Percentiles rank a stretch among this genome's conserved stretches.
These are phyloP conservation scores for Panaeolus papilionaceus DNA, from an alignment of 768 basidiomycete species.

Conservation along the genomic window DNA sequence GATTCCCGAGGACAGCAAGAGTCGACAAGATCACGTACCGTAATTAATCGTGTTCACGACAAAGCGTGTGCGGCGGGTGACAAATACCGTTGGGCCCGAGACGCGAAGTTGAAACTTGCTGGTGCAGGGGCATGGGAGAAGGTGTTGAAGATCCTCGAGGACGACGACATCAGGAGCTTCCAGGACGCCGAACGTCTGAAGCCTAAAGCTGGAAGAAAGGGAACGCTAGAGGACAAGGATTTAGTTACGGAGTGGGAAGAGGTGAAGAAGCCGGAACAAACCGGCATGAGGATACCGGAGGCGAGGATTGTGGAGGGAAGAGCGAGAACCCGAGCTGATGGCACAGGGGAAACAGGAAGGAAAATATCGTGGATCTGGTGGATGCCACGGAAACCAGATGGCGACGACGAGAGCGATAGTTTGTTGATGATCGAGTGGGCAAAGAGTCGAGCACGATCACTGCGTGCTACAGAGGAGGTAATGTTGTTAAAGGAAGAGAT, in stretches of 20 bases:
- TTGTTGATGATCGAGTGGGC: conserved; percentile 33
- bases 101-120: background rate
- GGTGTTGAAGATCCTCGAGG: background rate
- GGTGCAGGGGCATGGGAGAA: conserved; percentile 10
- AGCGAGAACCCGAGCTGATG: background rate
- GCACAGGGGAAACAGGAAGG: conserved; percentile 9
- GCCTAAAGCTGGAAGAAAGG: background rate
- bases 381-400: background rate
- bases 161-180: conserved; percentile 4
- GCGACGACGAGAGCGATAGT: conserved; percentile 4
- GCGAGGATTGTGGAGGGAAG: background rate
- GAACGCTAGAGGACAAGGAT: conserved; percentile 3
- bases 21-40: background rate
- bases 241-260: background rate
- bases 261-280: background rate
- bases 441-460: conserved; percentile 26
- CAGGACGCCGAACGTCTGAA: conserved; percentile 6
- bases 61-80: background rate
- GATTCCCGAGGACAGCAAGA: background rate
- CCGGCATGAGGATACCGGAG: background rate
- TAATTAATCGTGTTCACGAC: conserved; percentile 8
- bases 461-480: conserved; percentile 32
- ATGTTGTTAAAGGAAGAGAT: conserved; percentile 33
- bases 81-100: conserved; percentile 10
- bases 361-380: conserved; percentile 13